Evolutionary conservation across 1,284 basidiomycete species (phyloP).

Genomic region (Ceratobasidium theobromae): DNA sequence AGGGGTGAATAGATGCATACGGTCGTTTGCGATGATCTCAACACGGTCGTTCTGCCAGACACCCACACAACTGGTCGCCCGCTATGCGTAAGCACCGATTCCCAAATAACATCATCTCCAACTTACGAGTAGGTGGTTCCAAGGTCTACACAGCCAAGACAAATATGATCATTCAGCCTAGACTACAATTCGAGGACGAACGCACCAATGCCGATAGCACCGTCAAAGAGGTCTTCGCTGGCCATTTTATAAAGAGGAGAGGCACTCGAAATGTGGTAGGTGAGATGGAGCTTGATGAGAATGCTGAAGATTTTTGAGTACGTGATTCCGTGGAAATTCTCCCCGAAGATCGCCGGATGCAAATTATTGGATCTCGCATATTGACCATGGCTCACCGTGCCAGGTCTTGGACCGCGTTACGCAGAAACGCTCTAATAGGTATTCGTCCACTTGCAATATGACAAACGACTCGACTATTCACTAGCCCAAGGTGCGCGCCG

Average conservation of each 20-base stretch:
- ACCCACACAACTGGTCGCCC: slow-evolving; percentile 75
- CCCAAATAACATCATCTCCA: background rate
- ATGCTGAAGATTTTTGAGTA: slow-evolving; percentile 25
- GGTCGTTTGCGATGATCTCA: slow-evolving; percentile 97
- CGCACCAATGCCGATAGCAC: slow-evolving; percentile 88
- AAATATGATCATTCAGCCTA: slow-evolving; percentile 14
- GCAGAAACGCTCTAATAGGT: too few species aligned
- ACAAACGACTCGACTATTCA: background rate
- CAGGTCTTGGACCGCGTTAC: too few species aligned
- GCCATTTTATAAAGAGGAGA: slow-evolving; percentile 61
- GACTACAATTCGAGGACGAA: slow-evolving; percentile 28
- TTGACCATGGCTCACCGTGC: background rate
- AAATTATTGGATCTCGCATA: slow-evolving; percentile 11
- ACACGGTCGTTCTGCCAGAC: slow-evolving; percentile 99
- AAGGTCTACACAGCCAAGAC: slow-evolving; percentile 28
- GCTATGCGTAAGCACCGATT: slow-evolving; percentile 8
- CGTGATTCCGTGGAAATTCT: slow-evolving; percentile 14
- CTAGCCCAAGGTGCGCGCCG: background rate
- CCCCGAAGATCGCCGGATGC: slow-evolving; percentile 24
- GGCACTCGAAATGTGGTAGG: slow-evolving; percentile 38
- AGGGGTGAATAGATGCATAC: slow-evolving; percentile 51
- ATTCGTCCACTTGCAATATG: too few species aligned
- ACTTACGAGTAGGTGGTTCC: slow-evolving; percentile 88
- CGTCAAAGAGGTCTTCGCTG: slow-evolving; percentile 89
- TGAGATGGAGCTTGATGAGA: slow-evolving; percentile 35